Evolutionary conservation across 805 yeast species (phyloP), one percentile per base, ranked within the genome.

Genomic region (Suhomyces tanzawaensis): DNA sequence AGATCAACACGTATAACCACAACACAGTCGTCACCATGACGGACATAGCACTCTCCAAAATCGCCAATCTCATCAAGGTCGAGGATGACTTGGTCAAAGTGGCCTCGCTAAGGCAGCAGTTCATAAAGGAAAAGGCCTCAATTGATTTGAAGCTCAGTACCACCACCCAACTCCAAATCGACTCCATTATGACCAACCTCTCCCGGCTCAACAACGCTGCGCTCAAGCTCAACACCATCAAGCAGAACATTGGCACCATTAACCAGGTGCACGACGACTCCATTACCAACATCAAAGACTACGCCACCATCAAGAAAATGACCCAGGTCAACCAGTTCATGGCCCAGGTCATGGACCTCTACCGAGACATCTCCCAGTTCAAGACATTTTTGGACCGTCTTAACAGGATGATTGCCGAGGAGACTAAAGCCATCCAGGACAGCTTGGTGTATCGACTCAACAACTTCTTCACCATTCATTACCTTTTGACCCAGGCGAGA

Each of bases 61-160:
- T 69, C 23, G 60, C 69, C 19, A 59, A 62, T 38, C 53, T 69
- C 30, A 62, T 69, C 36, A 64, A 66, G 47, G 58, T 59, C 15
- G 74, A 69, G 44, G 75, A 69, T 47, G 89, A 84, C 41, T 60
- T 82, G 27, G 75, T 69, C 35, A 78, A 75, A 40, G 70, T 83
- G 5, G 60, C 66, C 8, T 60, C 67, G 7, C 59, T 84, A 19
- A 74, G 74, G 39, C 77, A 72, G 37, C 83, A 79, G 41, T 60
- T 84, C 33, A 43, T 57, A 5, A 81, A 81, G 46, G 96, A 91
- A 53, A 86, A 85, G 56, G 72, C 82, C 0, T 73, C 84, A 3
- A 67, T 88, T 9, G 96, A 87, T 49, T 69, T 82, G 33, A 91
- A 88, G 54, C 66, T 91, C 46, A 79, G 77, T 50, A 63, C 83